Base-by-base conservation (phyloP, 352 stramenopile species). In the Phytophthora chlamydospora region DNA sequence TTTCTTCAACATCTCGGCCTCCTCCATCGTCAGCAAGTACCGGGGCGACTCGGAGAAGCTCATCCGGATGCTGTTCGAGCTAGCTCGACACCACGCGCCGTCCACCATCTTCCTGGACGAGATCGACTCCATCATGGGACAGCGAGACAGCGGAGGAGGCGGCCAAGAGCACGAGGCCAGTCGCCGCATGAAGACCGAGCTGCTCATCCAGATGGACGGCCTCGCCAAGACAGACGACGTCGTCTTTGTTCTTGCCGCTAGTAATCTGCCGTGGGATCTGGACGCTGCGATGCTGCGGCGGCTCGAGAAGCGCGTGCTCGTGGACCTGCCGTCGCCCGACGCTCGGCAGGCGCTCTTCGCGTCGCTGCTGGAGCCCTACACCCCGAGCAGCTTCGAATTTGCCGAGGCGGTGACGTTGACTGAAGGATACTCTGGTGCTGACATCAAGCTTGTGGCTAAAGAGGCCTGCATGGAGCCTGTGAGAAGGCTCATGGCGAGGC, bases 41-140 rank as follows among this genome's bases (percentile, higher is more conserved):
- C 68, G 85, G 0, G 87, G 87, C 6, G 87, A 95, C 57, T 94
- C 85, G 12, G 87, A 94, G 60, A 94, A 95, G 45, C 79, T 94
- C 51, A 91, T 96, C 46, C 87, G 87, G 6, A 89, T 95, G 54
- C 68, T 95, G 33, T 96, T 96, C 54, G 87, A 96, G 52, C 53
- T 96, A 8, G 87, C 84, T 6, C 59, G 83, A 34, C 80, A 95
- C 55, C 87, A 96, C 44, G 85, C 87, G 21, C 85, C 87, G 9
- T 96, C 87, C 13, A 96, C 85, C 0, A 96, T 95, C 31, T 95
- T 95, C 41, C 54, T 96, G 14, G 87, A 96, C 58, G 85, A 96
- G 50, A 93, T 96, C 44, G 87, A 96, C 52, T 94, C 87, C 11
- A 93, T 95, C 61, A 97, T 97, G 78, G 89, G 87, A 3, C 85